Base-by-base conservation (phyloP, 2,329 filamentous ascomycete species). In the Lachnellula hyalina region DNA sequence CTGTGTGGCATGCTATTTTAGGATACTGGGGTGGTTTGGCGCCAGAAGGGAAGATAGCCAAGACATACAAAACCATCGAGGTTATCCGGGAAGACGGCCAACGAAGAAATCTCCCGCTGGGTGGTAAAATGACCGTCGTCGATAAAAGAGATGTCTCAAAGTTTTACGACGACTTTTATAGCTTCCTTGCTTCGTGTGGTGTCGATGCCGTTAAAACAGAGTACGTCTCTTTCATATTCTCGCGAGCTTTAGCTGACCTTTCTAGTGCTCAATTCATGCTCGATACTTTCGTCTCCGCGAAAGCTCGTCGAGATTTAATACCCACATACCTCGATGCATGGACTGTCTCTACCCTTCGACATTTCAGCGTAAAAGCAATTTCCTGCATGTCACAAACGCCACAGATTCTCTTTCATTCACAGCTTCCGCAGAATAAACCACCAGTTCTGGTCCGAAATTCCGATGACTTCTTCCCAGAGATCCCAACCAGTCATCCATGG, bases 361-460 rank as follows among this genome's bases (percentile, higher is more conserved):
- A 95, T 68, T 94, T 99, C 67, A 82, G 83, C 63, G 83, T 80
- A 48, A 87, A 85, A 63, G 83, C 85, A 5, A 95, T 96, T 49
- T 93, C 89, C 3, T 97, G 94, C 83, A 97, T 97, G 92, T 94
- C 91, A 0, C 89, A 94, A 70, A 81, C 86, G 2, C 94, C 94
- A 0, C 87, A 92, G 54, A 85, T 93, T 17, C 77, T 97, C 9
- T 96, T 96, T 72, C 84, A 91, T 68, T 87, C 86, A 1, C 89
- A 95, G 63, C 75, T 96, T 23, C 88, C 88, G 1, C 82, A 77
- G n/a, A 89, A 87, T 67, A 84, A 84, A 49, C 89, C 89, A 0
- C 77, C 83, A 0, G 78, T 95, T 23, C 76, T 92, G 0, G 81
- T 91, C 17, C 87, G 94, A 47, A 97, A 95, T 72, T 95, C 89